Percentiles rank a stretch among this genome's conserved stretches.
These are phyloP conservation scores for Phialocephala subalpina DNA, from an alignment of 2,329 filamentous ascomycete species.

Conservation along the genomic window DNA sequence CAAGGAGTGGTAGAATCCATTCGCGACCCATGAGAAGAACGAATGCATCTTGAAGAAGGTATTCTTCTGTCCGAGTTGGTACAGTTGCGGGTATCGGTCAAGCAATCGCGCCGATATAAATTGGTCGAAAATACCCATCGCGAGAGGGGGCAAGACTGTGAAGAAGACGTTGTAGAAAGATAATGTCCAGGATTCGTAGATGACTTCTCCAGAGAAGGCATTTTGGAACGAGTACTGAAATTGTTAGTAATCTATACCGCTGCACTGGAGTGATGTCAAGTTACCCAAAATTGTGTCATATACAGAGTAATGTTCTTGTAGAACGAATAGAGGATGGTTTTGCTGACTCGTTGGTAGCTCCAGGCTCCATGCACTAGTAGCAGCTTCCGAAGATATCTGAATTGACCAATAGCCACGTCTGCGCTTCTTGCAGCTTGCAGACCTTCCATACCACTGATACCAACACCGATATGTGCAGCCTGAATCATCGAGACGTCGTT, in stretches of 20 bases:
- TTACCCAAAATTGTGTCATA: conserved; percentile 98
- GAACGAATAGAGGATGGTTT: conserved; percentile 97
- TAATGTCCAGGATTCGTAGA: conserved; percentile 99
- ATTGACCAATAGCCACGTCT: conserved; percentile 95
- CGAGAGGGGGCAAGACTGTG: conserved; percentile 91
- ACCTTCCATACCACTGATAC: conserved; percentile 96
- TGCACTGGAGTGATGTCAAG: conserved; percentile 44
- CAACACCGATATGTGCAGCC: conserved; percentile 95
- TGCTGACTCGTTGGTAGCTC: conserved; percentile 97
- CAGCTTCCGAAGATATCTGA: conserved; percentile 92
- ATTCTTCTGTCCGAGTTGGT: conserved; percentile 91
- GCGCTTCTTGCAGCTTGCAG: conserved; percentile 95
- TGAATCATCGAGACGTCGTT: conserved; percentile 99
- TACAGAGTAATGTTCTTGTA: conserved; percentile 99
- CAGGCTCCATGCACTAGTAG: conserved; percentile 94
- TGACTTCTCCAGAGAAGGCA: conserved; percentile 95
- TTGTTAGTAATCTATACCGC: conserved; percentile 32
- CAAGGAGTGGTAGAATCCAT: conserved; percentile 95
- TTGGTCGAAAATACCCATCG: conserved; percentile 95
- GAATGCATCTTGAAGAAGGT: conserved; percentile 93
- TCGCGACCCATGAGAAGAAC: conserved; percentile 91
- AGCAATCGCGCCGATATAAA: conserved; percentile 94
- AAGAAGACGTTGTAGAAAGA: conserved; percentile 99
- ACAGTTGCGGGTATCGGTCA: conserved; percentile 95
- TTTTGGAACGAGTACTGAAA: conserved; percentile 94